Conservation (phyloP, 1,139 yeast genomes). For the Trichomonascaceae sp. region DNA sequence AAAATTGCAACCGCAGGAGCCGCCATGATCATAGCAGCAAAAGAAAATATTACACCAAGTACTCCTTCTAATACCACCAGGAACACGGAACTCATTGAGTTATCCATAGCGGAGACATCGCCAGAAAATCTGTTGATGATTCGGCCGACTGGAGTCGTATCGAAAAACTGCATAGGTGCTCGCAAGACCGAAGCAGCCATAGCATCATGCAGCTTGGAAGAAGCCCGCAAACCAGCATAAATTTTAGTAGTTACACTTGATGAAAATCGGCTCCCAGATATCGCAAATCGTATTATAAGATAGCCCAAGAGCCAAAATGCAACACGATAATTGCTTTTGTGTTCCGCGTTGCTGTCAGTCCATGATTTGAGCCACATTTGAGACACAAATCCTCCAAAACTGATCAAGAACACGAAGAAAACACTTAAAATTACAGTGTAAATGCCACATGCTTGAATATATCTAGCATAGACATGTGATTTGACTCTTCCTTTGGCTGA, state of each 20-base stretch:
- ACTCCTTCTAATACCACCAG: constrained; percentile 45
- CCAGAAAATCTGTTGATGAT: constrained; percentile 67
- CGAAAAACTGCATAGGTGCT: constrained; percentile 66
- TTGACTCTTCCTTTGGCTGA: constrained; percentile 85
- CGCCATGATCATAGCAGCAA: constrained; percentile 63
- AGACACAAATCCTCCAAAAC: constrained; percentile 47
- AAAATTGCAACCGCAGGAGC: constrained; percentile 54
- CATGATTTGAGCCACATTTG: constrained; percentile 90
- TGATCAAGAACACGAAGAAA: constrained; percentile 37
- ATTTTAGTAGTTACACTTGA: constrained; percentile 65
- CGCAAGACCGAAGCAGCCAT: constrained; percentile 78
- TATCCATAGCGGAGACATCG: constrained; percentile 64
- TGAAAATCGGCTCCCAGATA: constrained; percentile 50
- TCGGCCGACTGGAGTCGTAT: constrained; percentile 66
- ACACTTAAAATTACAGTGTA: constrained; percentile 49
- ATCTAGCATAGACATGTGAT: constrained; percentile 71
- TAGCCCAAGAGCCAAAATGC: constrained; percentile 63
- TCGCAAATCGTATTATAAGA: constrained; percentile 28
- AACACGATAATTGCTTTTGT: constrained; percentile 64
- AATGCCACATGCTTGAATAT: constrained; percentile 84
- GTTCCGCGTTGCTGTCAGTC: constrained; percentile 75
- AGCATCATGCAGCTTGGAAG: constrained; percentile 63
- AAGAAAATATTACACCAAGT: constrained; percentile 54
- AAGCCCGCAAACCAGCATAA: constrained; percentile 75
- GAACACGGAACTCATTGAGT: constrained; percentile 41